Evolutionary conservation across 495 filamentous ascomycete genomes (phyloP), one percentile per base, ranked within the genome.

Genomic region (Neohortaea acidophila): DNA sequence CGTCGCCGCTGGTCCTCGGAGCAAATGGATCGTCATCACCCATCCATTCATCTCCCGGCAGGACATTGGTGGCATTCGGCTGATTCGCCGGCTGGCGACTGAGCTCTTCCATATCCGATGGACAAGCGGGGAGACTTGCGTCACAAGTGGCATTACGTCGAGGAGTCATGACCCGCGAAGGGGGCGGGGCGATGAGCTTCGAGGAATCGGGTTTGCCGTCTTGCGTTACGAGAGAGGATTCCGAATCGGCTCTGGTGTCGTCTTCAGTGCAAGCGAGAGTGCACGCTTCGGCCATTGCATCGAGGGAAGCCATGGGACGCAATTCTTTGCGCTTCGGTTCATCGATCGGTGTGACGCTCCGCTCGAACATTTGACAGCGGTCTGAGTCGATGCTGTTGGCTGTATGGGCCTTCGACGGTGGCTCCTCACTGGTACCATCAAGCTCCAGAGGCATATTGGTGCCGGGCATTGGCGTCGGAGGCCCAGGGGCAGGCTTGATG

Each of bases 401-500:
- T n/a, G n/a, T n/a, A n/a, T n/a, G n/a, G n/a, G n/a, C n/a, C n/a
- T n/a, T n/a, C n/a, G n/a, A n/a, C 20, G 26, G 23, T 13, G 20
- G 7, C 4, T 33, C 35, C 17, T 19, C 14, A 21, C 9, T 28
- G 17, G 20, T 18, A 19, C 43, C 43, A 29, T 46, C 43, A 2
- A 46, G 2, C 13, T 41, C 37, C 1, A 46, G 34, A 14, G 30
- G 2, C 1, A 46, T n/a, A 12, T 21, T 41, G 4, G 43, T 46
- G 12, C 37, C 38, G 3, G 43, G 43, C 38, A 46, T 46, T 9
- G 43, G 43, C 8, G 43, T 41, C 17, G 37, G 6, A 4, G 22
- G 43, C 19, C 3, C 29, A 2, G 30, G 14, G 15, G 29, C 19
- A 5, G 18, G 38, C 6, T 18, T 30, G 14, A 5, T 10, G 19